Evolutionary conservation across 495 filamentous ascomycete species (phyloP), one percentile per base, ranked within the genome.

Genomic region (Cetradonia linearis): DNA sequence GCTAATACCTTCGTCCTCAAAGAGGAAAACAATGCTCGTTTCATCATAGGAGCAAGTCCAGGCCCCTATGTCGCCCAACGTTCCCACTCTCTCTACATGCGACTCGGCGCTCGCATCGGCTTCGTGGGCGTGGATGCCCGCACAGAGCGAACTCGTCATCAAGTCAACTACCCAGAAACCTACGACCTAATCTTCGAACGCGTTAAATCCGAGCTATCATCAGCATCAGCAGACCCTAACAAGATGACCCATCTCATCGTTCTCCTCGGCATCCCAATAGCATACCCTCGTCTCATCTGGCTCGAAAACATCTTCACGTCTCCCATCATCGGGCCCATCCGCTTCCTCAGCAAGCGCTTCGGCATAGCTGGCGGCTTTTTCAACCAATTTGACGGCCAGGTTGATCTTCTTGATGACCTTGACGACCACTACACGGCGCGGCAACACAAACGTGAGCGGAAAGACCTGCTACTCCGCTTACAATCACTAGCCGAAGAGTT

Each of bases 341-440:
- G 89, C 46, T 85, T 97, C 64, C 69, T 96, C 55, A 94, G 95
- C 76, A 88, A 91, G 71, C 83, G 91, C 54, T 91, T 97, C 66
- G 92, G 92, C 54, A 70, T 94, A 53, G 88, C 86, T 6, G 88
- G 88, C 31, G 82, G 82, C 62, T 75, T 96, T 23, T 95, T 97
- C 80, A 96, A 97, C 71, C 81, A 86, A 54, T 97, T 96, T 60
- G 92, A 96, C 70, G 92, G 92, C 30, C 81, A 83, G 63, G 83
- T 94, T 14, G 92, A 97, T 76, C 77, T 96, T 30, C 76, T 96
- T 9, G 92, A 97, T 68, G 92, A 96, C 66, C 77, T 96, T 20
- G 91, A 96, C 68, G 92, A 96, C 69, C 92, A 97, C 69, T 96
- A 96, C 74, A 95, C 89, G 31, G 90, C 92, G 14, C 82, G 83